A percentile compares a stretch with the other conserved stretches of the same genome.
Evolutionary conservation across 164 flowering plant genomes (phyloP).

Genomic region (Santalum album): DNA sequence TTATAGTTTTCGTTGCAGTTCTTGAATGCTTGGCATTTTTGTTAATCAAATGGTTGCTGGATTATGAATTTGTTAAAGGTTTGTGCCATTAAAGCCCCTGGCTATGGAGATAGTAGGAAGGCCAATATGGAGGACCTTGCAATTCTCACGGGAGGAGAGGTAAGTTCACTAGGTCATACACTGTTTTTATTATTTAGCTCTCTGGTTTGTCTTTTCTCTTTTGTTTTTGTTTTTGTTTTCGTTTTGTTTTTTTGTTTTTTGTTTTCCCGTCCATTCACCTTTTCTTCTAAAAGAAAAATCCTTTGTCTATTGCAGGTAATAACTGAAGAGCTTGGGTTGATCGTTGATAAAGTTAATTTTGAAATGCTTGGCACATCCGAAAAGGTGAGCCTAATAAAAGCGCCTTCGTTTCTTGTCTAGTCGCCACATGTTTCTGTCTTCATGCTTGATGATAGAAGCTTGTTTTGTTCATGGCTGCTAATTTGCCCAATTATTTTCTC

Average conservation of each 20-base stretch:
- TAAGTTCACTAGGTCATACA: constrained; percentile 1
- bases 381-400: no score
- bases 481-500: no score
- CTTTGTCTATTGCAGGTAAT: constrained; percentile 36
- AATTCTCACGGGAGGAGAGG: constrained; percentile 17
- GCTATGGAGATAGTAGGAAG: constrained; percentile 93
- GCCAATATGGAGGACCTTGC: constrained; percentile 77
- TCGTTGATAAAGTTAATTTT: constrained; percentile 59
- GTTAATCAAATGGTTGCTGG: constrained; percentile 2
- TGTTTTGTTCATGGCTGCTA: no score
- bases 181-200: no score
- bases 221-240: no score
- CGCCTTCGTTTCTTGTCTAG: no score
- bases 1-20: no score
- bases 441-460: no score
- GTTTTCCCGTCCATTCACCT: background rate
- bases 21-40: background rate
- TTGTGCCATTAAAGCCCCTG: constrained; percentile 95
- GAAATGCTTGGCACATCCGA: constrained; percentile 80
- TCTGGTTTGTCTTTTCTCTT: no score
- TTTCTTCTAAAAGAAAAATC: background rate
- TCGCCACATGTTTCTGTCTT: no score
- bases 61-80: constrained; percentile 31
- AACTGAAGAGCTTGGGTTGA: constrained; percentile 82
- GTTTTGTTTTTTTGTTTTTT: no score